These are phyloP conservation scores for Brassica rapa DNA, from an alignment of 345 rosid genomes.

Conservation along the genomic window DNA sequence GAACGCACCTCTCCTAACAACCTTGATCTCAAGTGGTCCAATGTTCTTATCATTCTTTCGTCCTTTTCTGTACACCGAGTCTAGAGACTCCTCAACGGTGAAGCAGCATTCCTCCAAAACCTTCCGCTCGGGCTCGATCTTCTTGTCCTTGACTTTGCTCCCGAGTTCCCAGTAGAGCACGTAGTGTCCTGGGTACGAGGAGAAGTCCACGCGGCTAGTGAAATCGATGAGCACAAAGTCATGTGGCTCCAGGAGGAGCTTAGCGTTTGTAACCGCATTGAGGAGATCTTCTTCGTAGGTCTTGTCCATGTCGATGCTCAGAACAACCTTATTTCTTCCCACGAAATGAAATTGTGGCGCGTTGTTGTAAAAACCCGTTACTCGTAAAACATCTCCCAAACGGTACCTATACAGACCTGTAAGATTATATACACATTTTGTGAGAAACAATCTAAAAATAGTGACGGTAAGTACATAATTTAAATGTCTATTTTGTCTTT, in stretches of 20 bases:
- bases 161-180: conserved; percentile 80
- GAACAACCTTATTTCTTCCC: conserved; percentile 65
- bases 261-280: conserved; percentile 66
- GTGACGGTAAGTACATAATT: neutral
- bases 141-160: conserved; percentile 25
- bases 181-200: conserved; percentile 78
- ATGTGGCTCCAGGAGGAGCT: conserved; percentile 55
- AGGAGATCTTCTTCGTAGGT: conserved; percentile 86
- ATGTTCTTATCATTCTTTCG: conserved; percentile 68
- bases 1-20: conserved; percentile 66
- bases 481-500: neutral
- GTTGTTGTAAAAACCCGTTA: conserved; percentile 69
- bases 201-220: conserved; percentile 72
- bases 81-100: conserved; percentile 67
- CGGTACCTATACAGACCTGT: conserved; percentile 78
- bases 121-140: conserved; percentile 35
- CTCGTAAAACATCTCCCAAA: conserved; percentile 78
- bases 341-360: conserved; percentile 83
- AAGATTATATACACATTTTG: neutral
- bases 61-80: conserved; percentile 68
- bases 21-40: conserved; percentile 76
- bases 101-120: conserved; percentile 76
- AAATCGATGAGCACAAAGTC: conserved; percentile 70
- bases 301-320: conserved; percentile 82
- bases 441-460: neutral